Evolutionary conservation across 1,284 basidiomycete genomes (phyloP), one percentile per base, ranked within the genome.

Genomic region (Sporisorium reilianum): DNA sequence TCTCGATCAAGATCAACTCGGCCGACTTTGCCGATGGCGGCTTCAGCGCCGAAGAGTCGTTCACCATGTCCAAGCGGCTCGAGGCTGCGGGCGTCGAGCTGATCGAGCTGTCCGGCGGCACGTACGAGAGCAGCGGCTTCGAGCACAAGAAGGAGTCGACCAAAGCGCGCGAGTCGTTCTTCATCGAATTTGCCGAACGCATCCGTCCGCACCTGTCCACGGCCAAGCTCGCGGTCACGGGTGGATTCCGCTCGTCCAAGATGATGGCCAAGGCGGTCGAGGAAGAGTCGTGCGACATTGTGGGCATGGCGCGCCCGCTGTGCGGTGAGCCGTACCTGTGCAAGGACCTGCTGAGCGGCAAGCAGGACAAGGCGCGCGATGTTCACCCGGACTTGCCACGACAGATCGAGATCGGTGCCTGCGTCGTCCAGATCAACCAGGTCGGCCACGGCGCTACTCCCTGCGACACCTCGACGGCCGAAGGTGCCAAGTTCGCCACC

Each of bases 81-180:
- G 74, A 76, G 44, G 62, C 58, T 40, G 74, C 74, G 6, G 74
- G 74, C 32, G 84, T 94, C 2, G 93, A 94, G 84, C 92, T 93
- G 80, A 90, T 95, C 55, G 92, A 95, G 85, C 89, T 95, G 61
- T 93, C 91, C 65, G 94, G 93, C 8, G 93, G 93, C 2, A 91
- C 91, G 79, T 95, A 95, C 79, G 92, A 94, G 82, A 89, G 88
- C 32, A 91, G 91, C 71, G 89, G 92, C 90, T 80, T 51, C 87
- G 55, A 67, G 66, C 59, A 63, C 74, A 76, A 76, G 56, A 63
- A 70, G 60, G 67, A 73, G 45, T 67, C 72, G n/a, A 78, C 75
- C 34, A 70, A 69, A 26, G 58, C 89, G 87, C 53, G 87, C 88
- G 81, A 86, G 87, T 78, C 85, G 82, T 74, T 85, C 89, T 75